These are phyloP conservation scores for Lichtheimia ramosa DNA, from an alignment of 371 early-diverging fungal species.

Conservation along the genomic window DNA sequence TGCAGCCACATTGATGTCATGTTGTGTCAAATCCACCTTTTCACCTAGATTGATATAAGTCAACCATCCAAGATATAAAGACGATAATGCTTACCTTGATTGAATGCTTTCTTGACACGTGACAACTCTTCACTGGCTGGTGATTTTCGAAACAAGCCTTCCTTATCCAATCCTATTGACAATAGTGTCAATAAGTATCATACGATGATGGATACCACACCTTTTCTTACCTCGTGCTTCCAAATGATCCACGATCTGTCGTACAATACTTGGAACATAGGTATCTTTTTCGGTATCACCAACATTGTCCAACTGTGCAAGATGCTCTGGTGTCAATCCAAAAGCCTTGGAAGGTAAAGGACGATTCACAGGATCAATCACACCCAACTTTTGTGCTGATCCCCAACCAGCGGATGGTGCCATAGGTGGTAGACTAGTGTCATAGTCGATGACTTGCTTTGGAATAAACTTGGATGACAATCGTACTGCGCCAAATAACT, in stretches of 20 bases:
- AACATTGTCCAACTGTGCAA: conserved; percentile 24
- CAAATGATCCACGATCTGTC: conserved; percentile 31
- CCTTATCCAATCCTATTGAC: conserved; percentile 67
- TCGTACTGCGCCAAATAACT: conserved; percentile 68
- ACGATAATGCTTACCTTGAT: conserved; percentile 49
- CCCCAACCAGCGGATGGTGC: conserved; percentile 1
- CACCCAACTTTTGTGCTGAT: background rate
- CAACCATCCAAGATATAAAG: background rate
- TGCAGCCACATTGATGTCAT: conserved; percentile 82
- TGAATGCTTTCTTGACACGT: conserved; percentile 68
- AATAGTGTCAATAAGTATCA: background rate
- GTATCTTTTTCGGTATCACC: conserved; percentile 10
- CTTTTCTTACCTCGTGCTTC: conserved; percentile 29
- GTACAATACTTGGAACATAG: conserved; percentile 36
- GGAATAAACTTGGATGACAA: conserved; percentile 79
- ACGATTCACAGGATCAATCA: background rate
- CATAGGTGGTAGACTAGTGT: conserved; percentile 16
- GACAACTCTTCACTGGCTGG: conserved; percentile 59
- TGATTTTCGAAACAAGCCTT: conserved; percentile 90
- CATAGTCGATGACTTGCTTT: conserved; percentile 72
- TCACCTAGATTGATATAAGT: conserved; percentile 27
- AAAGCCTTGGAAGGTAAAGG: conserved; percentile 36
- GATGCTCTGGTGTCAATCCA: conserved; percentile 33
- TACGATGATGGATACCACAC: no score
- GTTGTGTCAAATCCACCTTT: conserved; percentile 54